Evolutionary conservation across 2,329 filamentous ascomycete genomes (phyloP).

Genomic region (Clarireedia paspali): DNA sequence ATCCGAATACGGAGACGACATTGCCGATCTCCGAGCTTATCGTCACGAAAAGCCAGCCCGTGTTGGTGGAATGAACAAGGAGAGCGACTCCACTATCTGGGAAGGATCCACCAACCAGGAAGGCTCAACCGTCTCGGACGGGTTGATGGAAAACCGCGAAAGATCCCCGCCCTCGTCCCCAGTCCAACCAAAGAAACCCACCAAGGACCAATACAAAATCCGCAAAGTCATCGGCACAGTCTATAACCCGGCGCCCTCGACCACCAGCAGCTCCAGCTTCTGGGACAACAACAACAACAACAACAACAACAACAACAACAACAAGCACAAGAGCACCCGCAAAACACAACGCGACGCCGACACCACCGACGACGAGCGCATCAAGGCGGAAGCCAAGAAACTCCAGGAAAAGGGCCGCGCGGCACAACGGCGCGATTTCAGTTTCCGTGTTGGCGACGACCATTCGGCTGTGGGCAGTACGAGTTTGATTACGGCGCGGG

Average conservation of each 20-base stretch:
- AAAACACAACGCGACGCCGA: neutral
- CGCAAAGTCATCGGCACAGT: conserved; percentile 23
- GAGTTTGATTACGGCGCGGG: neutral
- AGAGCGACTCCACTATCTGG: conserved; percentile 71
- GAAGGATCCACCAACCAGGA: conserved; percentile 62
- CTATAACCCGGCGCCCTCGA: conserved; percentile 1
- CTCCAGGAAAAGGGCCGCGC: conserved; percentile 46
- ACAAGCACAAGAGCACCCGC: neutral
- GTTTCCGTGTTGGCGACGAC: conserved; percentile 28
- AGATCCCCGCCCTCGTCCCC: conserved; percentile 48
- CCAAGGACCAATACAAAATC: conserved; percentile 23
- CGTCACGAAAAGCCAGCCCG: conserved; percentile 78
- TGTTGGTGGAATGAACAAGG: conserved; percentile 82
- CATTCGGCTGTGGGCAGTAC: conserved; percentile 12
- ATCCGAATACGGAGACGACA: conserved; percentile 45
- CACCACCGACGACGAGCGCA: conserved; percentile 34
- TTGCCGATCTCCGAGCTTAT: conserved; percentile 66
- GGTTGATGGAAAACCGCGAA: conserved; percentile 53
- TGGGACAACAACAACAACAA: neutral
- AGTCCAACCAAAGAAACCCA: conserved; percentile 26
- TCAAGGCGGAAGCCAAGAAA: conserved; percentile 48
- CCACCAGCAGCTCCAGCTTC: neutral
- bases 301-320: no score
- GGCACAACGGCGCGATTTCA: conserved; percentile 28
- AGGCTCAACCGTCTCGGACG: conserved; percentile 33